Base-by-base conservation (phyloP, 352 stramenopile species). In the Globisporangium polare region DNA sequence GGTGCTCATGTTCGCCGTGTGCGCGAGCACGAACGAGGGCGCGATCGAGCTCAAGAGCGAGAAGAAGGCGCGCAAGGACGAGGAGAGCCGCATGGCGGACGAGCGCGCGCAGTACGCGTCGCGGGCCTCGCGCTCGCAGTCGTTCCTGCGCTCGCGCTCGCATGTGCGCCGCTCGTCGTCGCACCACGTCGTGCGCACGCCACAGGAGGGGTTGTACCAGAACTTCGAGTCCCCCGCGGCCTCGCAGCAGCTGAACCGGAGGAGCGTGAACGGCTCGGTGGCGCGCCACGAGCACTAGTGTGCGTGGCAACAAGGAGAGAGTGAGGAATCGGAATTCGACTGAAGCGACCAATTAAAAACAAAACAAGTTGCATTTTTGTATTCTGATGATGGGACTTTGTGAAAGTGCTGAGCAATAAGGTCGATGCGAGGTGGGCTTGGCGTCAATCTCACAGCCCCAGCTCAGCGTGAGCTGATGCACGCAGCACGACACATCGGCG, bases 41-140 rank as follows among this genome's bases (percentile, higher is more conserved):
- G 86, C 86, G 35, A 95, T 95, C 59, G 71, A 92, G 69, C 81
- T 92, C 67, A 95, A 95, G 77, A 72, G 69, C 42, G 86, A 95
- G 67, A 93, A 95, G 77, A 89, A 82, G 65, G 72, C 72, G 69
- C 78, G 78, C 47, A 88, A 86, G 53, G 68, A 87, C 2, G 73
- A 75, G 7, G 79, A 90, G 55, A 69, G 58, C 17, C 60, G 63
- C 27, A 51, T 71, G 18, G 68, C 68, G 5, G 65, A 66, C 29
- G 81, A 89, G 59, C 59, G 51, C 20, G 63, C 75, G 15, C 78
- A 76, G 43, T 89, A 80, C 53, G 64, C 75, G 20, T 66, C 72
- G 5, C 70, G 84, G 31, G 75, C 74, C 5, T 94, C 83, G 31
- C 84, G 86, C 5, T 92, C 83, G 24, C 84, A 93, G 71, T 94